These are phyloP conservation scores for Saccharomyces eubayanus DNA, from an alignment of 805 yeast species.

Conservation along the genomic window DNA sequence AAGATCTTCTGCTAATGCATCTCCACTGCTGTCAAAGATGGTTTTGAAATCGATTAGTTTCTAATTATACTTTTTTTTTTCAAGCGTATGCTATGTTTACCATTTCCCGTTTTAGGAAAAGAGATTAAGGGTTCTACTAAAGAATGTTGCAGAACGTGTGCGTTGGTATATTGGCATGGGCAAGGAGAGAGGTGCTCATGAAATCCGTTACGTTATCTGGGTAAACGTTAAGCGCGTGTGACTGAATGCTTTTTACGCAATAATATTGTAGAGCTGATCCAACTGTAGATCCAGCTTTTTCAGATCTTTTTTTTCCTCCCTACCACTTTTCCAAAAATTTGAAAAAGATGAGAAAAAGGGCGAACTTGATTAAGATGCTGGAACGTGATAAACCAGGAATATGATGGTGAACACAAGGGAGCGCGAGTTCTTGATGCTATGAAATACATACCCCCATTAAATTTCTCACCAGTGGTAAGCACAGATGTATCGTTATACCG, in stretches of 20 bases:
- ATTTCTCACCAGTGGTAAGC: constrained; percentile 64
- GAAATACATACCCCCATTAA: constrained; percentile 76
- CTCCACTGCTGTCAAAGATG: neutral
- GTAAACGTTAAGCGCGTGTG: neutral
- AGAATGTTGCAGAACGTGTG: neutral
- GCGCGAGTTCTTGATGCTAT: neutral
- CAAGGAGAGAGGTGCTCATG: neutral
- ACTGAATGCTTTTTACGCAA: neutral
- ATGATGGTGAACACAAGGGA: neutral
- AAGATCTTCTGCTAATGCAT: neutral
- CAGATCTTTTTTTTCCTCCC: neutral
- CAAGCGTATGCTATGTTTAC: neutral
- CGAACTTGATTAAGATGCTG: neutral
- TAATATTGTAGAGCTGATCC: neutral
- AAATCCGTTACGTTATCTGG: neutral
- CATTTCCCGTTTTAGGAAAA: neutral
- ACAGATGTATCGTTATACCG: constrained; percentile 75
- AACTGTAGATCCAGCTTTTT: neutral
- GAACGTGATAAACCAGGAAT: neutral
- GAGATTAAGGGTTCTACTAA: neutral
- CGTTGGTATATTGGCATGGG: neutral
- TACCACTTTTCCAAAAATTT: neutral
- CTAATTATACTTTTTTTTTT: neutral
- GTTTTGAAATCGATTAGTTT: neutral
- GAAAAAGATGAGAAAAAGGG: neutral